These are phyloP conservation scores for Achaetomiella virescens DNA, from an alignment of 495 filamentous ascomycete genomes.

Conservation along the genomic window DNA sequence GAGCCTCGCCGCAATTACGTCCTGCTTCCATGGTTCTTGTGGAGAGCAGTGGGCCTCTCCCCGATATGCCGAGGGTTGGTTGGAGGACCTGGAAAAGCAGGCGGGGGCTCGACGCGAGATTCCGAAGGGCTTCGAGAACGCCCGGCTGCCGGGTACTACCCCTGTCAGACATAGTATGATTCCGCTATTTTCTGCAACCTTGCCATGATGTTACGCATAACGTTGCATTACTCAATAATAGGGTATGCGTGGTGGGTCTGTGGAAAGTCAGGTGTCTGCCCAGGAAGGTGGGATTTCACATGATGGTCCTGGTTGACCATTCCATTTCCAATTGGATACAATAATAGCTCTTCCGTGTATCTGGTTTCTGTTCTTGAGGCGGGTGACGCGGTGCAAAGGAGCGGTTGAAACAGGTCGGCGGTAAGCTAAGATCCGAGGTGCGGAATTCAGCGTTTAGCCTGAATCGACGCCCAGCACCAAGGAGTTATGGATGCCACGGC, in stretches of 20 bases:
- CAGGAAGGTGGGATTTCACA: neutral
- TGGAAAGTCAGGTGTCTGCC: neutral
- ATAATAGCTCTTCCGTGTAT: slow-evolving; percentile 5
- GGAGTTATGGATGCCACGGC: slow-evolving; percentile 1
- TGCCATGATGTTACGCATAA: neutral
- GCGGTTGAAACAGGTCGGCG: neutral
- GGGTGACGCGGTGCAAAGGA: slow-evolving; percentile 2
- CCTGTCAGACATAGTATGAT: neutral
- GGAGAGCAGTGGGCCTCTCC: neutral
- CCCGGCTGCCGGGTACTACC: neutral
- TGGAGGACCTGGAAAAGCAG: neutral
- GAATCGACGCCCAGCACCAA: slow-evolving; percentile 11
- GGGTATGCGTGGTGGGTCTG: neutral
- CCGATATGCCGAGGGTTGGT: neutral
- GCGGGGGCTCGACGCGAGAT: neutral
- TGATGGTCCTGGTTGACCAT: neutral
- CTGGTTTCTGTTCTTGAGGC: slow-evolving; percentile 4
- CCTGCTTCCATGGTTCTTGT: neutral
- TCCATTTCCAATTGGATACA: neutral
- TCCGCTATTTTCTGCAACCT: neutral
- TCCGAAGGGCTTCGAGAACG: slow-evolving; percentile 5
- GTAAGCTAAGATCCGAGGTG: slow-evolving; percentile 10
- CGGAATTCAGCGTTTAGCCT: slow-evolving; percentile 20
- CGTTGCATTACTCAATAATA: slow-evolving; percentile 8
- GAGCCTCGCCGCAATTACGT: neutral